Conservation (phyloP, 2,329 filamentous ascomycete species). For the Fonsecaea nubica region DNA sequence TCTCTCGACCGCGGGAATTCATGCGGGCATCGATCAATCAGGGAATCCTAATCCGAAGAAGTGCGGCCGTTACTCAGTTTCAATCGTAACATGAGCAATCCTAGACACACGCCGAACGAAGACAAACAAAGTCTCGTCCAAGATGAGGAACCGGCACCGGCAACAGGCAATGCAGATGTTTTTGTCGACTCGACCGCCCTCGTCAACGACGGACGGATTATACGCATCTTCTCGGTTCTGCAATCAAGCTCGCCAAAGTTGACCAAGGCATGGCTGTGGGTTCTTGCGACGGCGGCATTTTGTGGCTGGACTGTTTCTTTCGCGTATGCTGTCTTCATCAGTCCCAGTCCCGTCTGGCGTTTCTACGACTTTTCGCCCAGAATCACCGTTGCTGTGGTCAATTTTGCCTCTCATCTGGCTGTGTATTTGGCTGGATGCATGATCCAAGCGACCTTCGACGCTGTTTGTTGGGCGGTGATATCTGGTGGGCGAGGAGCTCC, state of each 20-base stretch:
- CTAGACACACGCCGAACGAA: background rate
- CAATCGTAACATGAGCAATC: background rate
- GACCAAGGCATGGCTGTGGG: conserved; percentile 1
- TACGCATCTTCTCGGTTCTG: background rate
- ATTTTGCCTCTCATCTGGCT: background rate
- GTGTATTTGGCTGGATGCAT: background rate
- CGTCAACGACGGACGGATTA: background rate
- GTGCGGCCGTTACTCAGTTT: background rate
- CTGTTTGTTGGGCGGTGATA: conserved; percentile 2
- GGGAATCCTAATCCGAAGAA: background rate
- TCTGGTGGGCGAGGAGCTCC: background rate
- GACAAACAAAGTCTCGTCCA: background rate
- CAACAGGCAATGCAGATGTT: background rate
- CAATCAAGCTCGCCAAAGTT: background rate
- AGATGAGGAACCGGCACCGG: background rate
- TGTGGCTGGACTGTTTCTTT: conserved; percentile 1
- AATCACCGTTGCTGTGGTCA: conserved; percentile 3
- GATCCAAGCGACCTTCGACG: background rate
- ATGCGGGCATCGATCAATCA: background rate
- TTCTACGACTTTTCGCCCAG: conserved; percentile 3
- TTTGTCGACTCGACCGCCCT: conserved; percentile 1
- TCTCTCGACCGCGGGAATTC: background rate
- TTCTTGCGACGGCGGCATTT: background rate
- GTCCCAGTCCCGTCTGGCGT: background rate
- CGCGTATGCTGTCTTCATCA: conserved; percentile 1